Evolutionary conservation across 768 basidiomycete genomes (phyloP).

Genomic region (Pleurotus platypus): DNA sequence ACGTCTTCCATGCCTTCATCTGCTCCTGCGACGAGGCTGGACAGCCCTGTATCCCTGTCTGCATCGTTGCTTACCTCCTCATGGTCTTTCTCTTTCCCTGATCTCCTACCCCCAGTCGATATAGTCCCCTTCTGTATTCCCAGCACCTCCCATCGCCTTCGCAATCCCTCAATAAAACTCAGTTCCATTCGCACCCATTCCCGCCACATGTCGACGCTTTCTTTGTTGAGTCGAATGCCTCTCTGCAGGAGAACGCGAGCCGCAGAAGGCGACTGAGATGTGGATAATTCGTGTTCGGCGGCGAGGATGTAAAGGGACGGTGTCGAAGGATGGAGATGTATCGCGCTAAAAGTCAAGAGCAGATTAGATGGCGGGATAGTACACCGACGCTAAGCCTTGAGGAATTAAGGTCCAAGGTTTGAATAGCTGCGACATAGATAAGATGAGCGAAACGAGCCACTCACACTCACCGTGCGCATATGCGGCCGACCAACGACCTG

Average conservation of each 20-base stretch:
- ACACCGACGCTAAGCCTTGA: not conserved
- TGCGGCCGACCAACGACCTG: slow-evolving; percentile 71
- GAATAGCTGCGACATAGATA: too few species aligned
- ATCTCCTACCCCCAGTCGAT: not conserved
- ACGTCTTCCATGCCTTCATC: slow-evolving; percentile 19
- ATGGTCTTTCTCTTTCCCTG: slow-evolving; percentile 12
- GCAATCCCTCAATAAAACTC: slow-evolving; percentile 75
- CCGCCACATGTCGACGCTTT: slow-evolving; percentile 76
- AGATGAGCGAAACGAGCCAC: not conserved
- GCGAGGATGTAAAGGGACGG: slow-evolving; percentile 80
- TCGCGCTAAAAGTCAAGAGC: slow-evolving; percentile 58
- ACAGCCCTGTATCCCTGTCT: slow-evolving; percentile 16
- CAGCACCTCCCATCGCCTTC: slow-evolving; percentile 76
- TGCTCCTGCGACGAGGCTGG: slow-evolving; percentile 20
- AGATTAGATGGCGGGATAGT: slow-evolving; percentile 10
- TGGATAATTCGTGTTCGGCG: slow-evolving; percentile 77
- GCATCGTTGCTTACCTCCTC: slow-evolving; percentile 19
- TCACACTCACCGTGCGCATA: slow-evolving; percentile 68
- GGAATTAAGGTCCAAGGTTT: too few species aligned
- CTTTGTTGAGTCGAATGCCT: slow-evolving; percentile 74
- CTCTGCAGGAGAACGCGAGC: slow-evolving; percentile 84
- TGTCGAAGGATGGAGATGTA: slow-evolving; percentile 82
- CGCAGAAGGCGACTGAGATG: slow-evolving; percentile 61
- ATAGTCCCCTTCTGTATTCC: slow-evolving; percentile 49
- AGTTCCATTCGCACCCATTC: slow-evolving; percentile 93